Conservation (phyloP, 2,329 filamentous ascomycete genomes). For the Arthrobotrys megalospora region DNA sequence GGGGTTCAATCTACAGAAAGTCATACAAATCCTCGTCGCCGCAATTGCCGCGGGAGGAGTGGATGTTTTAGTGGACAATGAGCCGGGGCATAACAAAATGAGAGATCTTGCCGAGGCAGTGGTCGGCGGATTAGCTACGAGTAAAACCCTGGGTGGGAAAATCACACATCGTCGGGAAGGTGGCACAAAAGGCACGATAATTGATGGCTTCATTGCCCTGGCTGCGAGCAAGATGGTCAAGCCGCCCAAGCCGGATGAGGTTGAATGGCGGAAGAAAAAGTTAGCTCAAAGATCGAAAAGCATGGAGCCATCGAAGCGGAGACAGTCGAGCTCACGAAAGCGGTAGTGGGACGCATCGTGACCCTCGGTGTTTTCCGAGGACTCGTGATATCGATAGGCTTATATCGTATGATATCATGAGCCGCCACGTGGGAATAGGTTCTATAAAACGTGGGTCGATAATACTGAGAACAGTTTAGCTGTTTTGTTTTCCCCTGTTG, state of each 20-base stretch:
- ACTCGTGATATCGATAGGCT: constrained; percentile 18
- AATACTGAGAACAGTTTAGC: constrained; percentile 14
- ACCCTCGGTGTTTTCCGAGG: constrained; percentile 8
- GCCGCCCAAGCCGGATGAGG: constrained; percentile 51
- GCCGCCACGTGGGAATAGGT: constrained; percentile 7
- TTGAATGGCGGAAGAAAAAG: constrained; percentile 48
- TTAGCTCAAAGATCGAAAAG: constrained; percentile 40
- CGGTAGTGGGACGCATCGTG: neutral
- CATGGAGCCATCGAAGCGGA: constrained; percentile 33
- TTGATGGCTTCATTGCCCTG: constrained; percentile 58
- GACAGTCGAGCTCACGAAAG: constrained; percentile 23
- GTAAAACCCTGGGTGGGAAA: constrained; percentile 53
- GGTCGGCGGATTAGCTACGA: constrained; percentile 53
- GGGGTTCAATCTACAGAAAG: constrained; percentile 51
- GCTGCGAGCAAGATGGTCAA: constrained; percentile 60
- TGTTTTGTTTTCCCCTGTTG: constrained; percentile 11
- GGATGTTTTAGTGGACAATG: constrained; percentile 48
- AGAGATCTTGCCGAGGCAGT: constrained; percentile 56
- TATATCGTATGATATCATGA: constrained; percentile 24
- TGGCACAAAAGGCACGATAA: constrained; percentile 52
- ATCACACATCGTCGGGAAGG: constrained; percentile 58
- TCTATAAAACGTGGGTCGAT: constrained; percentile 20
- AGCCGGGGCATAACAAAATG: constrained; percentile 48
- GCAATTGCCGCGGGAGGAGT: constrained; percentile 53
- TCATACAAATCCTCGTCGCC: constrained; percentile 49